Conservation (phyloP, 257 asterid genomes). For the Lithospermum erythrorhizon region DNA sequence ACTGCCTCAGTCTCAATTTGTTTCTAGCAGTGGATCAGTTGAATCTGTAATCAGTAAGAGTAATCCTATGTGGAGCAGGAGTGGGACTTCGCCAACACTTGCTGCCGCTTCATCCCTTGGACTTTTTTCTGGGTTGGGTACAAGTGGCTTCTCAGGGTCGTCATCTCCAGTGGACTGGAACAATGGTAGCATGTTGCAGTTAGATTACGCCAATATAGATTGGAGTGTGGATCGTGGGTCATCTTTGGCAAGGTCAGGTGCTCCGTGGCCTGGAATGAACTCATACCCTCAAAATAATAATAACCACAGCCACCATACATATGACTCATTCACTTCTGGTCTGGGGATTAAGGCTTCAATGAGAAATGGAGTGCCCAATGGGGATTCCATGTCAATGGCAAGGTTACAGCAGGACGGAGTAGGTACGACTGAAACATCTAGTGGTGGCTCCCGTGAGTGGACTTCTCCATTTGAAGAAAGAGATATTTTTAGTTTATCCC, state of each 20-base stretch:
- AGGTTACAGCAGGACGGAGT: slow-evolving; percentile 45
- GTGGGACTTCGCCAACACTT: slow-evolving; percentile 29
- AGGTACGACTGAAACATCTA: slow-evolving; percentile 24
- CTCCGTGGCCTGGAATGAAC: slow-evolving; percentile 38
- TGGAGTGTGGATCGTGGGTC: slow-evolving; percentile 53
- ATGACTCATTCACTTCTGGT: slow-evolving; percentile 44
- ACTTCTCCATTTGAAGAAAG: slow-evolving; percentile 87
- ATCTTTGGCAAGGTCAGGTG: slow-evolving; percentile 18
- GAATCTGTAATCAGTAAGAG: slow-evolving; percentile 26
- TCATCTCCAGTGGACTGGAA: slow-evolving; percentile 49
- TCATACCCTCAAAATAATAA: slow-evolving; percentile 28
- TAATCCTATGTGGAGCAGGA: slow-evolving; percentile 38
- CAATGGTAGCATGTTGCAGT: slow-evolving; percentile 32
- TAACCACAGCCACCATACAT: slow-evolving; percentile 5
- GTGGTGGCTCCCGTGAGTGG: slow-evolving; percentile 68
- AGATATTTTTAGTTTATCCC: slow-evolving; percentile 72
- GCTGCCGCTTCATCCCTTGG: slow-evolving; percentile 64
- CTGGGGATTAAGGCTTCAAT: slow-evolving; percentile 30
- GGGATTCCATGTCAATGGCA: slow-evolving; percentile 22
- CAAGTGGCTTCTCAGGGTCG: slow-evolving; percentile 16
- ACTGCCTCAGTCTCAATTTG: slow-evolving; percentile 35
- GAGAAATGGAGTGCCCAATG: slow-evolving; percentile 41
- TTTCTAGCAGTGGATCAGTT: slow-evolving; percentile 21
- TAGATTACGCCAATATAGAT: slow-evolving; percentile 52
- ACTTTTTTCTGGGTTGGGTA: slow-evolving; percentile 42